These are phyloP conservation scores for Colletotrichum agaves DNA, from an alignment of 2,329 filamentous ascomycete genomes.

Conservation along the genomic window DNA sequence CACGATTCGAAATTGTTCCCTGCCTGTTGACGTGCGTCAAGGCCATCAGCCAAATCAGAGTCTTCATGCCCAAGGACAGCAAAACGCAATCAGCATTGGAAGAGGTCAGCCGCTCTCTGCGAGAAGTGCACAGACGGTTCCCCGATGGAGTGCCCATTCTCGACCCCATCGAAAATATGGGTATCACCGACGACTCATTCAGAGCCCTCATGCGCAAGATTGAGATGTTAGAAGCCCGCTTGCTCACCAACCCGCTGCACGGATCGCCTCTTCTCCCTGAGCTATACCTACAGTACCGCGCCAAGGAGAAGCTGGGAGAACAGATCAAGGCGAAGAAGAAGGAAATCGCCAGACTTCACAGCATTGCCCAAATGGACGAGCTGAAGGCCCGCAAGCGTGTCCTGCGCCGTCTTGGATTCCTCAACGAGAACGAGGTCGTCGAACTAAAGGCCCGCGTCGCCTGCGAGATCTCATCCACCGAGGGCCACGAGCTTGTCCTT, in stretches of 20 bases:
- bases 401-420: constrained; percentile 91
- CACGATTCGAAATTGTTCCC: constrained; percentile 84
- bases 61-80: constrained; percentile 85
- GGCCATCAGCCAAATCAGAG: constrained; percentile 82
- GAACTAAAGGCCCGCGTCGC: constrained; percentile 97
- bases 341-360: constrained; percentile 84
- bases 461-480: constrained; percentile 93
- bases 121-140: constrained; percentile 87
- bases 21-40: constrained; percentile 88
- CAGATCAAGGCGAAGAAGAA: constrained; percentile 92
- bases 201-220: constrained; percentile 96
- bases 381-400: constrained; percentile 96
- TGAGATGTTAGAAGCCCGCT: constrained; percentile 90
- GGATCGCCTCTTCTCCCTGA: constrained; percentile 85
- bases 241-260: constrained; percentile 90
- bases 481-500: constrained; percentile 91
- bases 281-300: constrained; percentile 87
- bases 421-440: constrained; percentile 94
- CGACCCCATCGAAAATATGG: constrained; percentile 97
- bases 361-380: constrained; percentile 93
- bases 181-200: constrained; percentile 90
- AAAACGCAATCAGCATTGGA: constrained; percentile 72
- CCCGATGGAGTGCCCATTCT: constrained; percentile 90
- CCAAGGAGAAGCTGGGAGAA: constrained; percentile 79
- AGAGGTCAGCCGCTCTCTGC: constrained; percentile 75